A percentile compares a stretch with the other conserved stretches of the same genome.
phyloP scores from a whole-genome alignment of 169 alveolate species.

The Theileria sp. region DNA sequence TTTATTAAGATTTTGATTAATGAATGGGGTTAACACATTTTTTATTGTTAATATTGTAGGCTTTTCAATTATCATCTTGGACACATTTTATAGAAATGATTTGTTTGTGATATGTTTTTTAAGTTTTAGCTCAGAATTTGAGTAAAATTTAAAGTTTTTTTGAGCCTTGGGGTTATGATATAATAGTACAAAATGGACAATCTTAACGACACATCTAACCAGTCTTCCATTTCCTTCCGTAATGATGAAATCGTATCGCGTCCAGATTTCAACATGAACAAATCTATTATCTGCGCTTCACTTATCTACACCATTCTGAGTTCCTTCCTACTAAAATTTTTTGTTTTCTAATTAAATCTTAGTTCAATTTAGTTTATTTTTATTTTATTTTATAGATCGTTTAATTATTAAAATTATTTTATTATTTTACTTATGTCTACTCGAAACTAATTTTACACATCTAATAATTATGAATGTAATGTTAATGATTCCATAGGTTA shows the following conservation, averaged over 20 bases:
- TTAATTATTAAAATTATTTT: not conserved
- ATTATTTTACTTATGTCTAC: not conserved
- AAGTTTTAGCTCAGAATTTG: not conserved
- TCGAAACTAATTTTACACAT: not conserved
- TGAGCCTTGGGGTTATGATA: not conserved
- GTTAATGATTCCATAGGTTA: slow-evolving; percentile 24
- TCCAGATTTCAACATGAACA: not conserved
- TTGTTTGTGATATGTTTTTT: not conserved
- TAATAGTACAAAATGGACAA: not conserved
- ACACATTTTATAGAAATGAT: not conserved
- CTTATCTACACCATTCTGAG: slow-evolving; percentile 43
- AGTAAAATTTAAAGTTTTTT: not conserved
- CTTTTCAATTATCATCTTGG: not conserved
- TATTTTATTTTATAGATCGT: not conserved
- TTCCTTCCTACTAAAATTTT: no score
- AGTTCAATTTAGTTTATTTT: not conserved
- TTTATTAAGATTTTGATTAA: not conserved
- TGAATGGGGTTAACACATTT: not conserved
- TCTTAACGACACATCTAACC: not conserved
- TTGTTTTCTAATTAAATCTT: not conserved
- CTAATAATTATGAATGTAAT: not conserved
- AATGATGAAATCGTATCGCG: not conserved
- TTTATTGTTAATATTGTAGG: not conserved
- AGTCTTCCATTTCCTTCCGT: slow-evolving; percentile 1
- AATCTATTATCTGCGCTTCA: slow-evolving; percentile 34